Evolutionary conservation across 345 rosid species (phyloP).

Genomic region (Draba incana): DNA sequence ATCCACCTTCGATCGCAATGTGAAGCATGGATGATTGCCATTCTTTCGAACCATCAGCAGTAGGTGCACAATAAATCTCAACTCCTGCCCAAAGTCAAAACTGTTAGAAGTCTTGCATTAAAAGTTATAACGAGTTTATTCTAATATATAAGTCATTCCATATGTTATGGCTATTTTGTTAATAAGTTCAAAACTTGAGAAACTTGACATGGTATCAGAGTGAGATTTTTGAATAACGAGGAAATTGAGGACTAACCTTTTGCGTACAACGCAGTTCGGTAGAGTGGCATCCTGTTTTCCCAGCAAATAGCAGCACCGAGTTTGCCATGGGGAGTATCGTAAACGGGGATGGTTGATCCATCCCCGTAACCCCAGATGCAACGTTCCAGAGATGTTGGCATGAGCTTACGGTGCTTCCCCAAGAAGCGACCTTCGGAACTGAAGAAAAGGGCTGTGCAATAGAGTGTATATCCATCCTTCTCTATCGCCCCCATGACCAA

Average conservation of each 20-base stretch:
- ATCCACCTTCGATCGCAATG: conserved; percentile 91
- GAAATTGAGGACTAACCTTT: conserved; percentile 54
- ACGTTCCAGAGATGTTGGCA: conserved; percentile 90
- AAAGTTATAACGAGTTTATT: neutral
- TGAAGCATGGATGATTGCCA: conserved; percentile 90
- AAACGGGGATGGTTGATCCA: conserved; percentile 86
- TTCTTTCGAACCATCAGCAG: conserved; percentile 66
- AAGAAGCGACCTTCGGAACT: conserved; percentile 73
- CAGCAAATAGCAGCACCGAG: conserved; percentile 93
- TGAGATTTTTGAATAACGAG: neutral
- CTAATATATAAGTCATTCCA: neutral
- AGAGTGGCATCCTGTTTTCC: conserved; percentile 95
- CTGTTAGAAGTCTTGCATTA: neutral
- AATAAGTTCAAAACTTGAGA: neutral
- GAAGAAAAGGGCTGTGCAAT: conserved; percentile 83
- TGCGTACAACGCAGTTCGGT: conserved; percentile 78
- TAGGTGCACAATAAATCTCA: conserved; percentile 92
- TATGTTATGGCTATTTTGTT: neutral
- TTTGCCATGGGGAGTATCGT: conserved; percentile 80
- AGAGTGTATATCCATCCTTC: conserved; percentile 89
- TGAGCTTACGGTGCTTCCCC: conserved; percentile 88
- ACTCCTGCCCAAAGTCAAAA: conserved; percentile 49
- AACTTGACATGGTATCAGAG: neutral
- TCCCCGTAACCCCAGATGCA: conserved; percentile 98
- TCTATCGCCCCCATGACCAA: conserved; percentile 91